Base-by-base conservation (phyloP, 257 asterid genomes). In the Capsicum pubescens region DNA sequence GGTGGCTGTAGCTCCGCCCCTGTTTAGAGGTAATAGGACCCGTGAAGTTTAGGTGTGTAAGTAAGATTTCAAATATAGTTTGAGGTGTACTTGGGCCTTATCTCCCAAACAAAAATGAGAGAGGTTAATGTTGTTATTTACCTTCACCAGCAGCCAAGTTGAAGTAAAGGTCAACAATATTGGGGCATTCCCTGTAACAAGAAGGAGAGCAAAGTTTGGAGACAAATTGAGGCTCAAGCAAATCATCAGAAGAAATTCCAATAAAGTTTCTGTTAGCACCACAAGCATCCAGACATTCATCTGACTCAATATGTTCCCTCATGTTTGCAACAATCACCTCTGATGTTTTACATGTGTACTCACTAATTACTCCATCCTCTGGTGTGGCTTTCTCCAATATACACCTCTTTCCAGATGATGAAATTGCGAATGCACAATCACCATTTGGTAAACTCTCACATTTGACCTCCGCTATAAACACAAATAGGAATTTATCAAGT, bases 141-240 rank as follows among this genome's bases (percentile, higher is more conserved):
- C 98, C 99, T 90, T 95, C 97, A 21, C 94, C 95, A 14, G 94
- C 97, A 9, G 98, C 99, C 80, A 95, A 91, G 85, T 93, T 91
- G 90, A 91, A 92, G 87, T 92, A 93, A n/a, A 93, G 93, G 80
- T 95, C 97, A 80, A 94, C 88, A 50, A 95, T 87, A 85, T 95
- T 94, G n/a, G 92, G 94, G 86, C 99, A 94, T n/a, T 89, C 91
- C 74, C 90, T 90, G 87, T 92, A 93, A 80, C 99, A 95, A 4
- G 87, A 88, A 0, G 92, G 84, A 11, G 97, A 92, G 87, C 99
- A 95, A 1, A 95, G 91, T 67, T 90, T 90, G 69, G 87, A 77
- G 63, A 92, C 83, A 87, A 94, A 93, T 6, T 86, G 87, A 2
- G 94, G 84, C 9, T 91, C 87, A 52, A 93, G 89, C 71, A 95